These are phyloP conservation scores for Tulasnella calospora DNA, from an alignment of 768 basidiomycete genomes.

Conservation along the genomic window DNA sequence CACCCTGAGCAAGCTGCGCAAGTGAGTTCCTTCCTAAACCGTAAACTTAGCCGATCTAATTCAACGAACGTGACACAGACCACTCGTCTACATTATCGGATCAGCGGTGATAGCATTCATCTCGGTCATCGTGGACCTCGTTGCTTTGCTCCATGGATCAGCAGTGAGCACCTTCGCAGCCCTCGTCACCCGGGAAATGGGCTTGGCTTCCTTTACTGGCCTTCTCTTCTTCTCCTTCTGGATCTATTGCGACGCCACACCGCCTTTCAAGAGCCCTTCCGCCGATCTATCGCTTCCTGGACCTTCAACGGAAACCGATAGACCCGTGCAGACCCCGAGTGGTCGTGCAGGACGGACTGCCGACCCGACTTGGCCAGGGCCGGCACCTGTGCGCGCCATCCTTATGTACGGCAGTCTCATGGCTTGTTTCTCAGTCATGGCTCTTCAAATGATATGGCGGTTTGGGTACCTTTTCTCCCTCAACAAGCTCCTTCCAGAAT, in stretches of 20 bases:
- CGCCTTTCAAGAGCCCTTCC: not conserved
- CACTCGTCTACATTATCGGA: conserved; percentile 50
- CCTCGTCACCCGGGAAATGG: conserved; percentile 53
- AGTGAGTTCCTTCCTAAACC: conserved; percentile 21
- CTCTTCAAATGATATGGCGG: conserved; percentile 64
- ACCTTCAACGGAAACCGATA: not conserved
- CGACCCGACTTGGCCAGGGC: conserved; percentile 48
- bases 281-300: not conserved
- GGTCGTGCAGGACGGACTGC: not conserved
- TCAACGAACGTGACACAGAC: conserved; percentile 34
- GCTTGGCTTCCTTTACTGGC: conserved; percentile 53
- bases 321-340: not conserved
- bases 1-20: conserved; percentile 42
- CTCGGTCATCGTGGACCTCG: conserved; percentile 59
- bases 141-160: conserved; percentile 44
- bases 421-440: conserved; percentile 45
- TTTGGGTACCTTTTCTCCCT: conserved; percentile 38
- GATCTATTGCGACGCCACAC: conserved; percentile 49
- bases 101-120: conserved; percentile 58
- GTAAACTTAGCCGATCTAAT: not conserved
- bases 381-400: conserved; percentile 53
- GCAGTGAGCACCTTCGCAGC: conserved; percentile 39
- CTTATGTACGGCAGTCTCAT: conserved; percentile 51
- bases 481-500: conserved; percentile 44
- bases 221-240: conserved; percentile 64